A percentile compares a stretch with the other conserved stretches of the same genome.
Evolutionary conservation across 176 grass and related monocot genomes (phyloP).

Genomic region (Triticum dicoccoides): DNA sequence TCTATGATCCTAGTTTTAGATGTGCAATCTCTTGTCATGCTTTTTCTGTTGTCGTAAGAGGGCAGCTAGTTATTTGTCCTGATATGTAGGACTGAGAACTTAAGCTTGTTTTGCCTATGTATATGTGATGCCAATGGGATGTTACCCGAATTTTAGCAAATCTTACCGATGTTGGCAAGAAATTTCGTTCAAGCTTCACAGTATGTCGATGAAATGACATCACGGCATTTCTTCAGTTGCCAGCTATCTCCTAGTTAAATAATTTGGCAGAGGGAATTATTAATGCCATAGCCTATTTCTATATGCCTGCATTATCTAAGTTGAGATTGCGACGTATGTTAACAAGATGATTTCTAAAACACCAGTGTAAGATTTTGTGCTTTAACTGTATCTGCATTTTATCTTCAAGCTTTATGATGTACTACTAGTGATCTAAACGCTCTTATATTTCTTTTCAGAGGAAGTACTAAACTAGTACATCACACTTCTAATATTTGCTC

Average conservation of each 20-base stretch:
- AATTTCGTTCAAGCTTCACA: not conserved
- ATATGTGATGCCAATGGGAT: not conserved
- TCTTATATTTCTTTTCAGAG: no score
- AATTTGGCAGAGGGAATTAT: no score
- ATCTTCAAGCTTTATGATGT: no score
- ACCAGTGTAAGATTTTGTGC: no score
- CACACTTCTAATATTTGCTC: not conserved
- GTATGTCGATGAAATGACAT: not conserved
- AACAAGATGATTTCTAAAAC: no score
- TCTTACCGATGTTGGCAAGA: not conserved
- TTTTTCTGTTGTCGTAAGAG: not conserved
- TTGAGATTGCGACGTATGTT: not conserved
- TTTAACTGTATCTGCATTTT: no score
- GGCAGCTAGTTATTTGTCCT: not conserved
- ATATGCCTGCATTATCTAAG: not conserved
- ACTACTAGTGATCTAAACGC: no score
- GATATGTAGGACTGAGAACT: not conserved
- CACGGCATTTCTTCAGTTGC: not conserved
- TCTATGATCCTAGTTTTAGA: not conserved
- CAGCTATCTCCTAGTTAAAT: not conserved
- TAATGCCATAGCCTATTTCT: not conserved
- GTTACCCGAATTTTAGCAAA: not conserved
- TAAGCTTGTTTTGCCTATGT: not conserved
- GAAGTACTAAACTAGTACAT: no score
- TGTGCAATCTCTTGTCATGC: not conserved